phyloP scores from a whole-genome alignment of 768 basidiomycete genomes.

The Clathrus columnatus region DNA sequence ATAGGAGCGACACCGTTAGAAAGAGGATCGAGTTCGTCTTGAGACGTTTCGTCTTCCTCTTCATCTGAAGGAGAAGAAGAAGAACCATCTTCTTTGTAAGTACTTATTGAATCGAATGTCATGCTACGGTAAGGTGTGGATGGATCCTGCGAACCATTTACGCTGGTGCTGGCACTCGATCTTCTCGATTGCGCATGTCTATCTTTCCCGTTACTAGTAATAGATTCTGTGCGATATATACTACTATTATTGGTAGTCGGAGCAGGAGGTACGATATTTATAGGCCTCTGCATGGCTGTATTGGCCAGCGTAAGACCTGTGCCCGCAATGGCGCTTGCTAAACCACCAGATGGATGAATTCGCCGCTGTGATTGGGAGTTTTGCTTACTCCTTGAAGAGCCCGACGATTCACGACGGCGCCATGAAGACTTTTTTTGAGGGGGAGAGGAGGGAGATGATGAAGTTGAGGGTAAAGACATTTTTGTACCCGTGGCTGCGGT shows the following conservation, averaged over 20 bases:
- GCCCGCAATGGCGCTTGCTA: conserved; percentile 61
- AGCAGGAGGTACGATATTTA: conserved; percentile 14
- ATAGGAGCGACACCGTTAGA: conserved; percentile 78
- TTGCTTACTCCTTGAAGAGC: neutral
- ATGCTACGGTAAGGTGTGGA: neutral
- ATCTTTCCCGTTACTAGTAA: neutral
- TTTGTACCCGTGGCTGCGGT: neutral
- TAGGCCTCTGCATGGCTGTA: conserved; percentile 1
- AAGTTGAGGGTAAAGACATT: neutral
- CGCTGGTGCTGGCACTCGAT: neutral
- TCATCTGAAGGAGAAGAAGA: conserved; percentile 11
- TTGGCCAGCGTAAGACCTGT: conserved; percentile 56
- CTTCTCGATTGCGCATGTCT: conserved; percentile 4
- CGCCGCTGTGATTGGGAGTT: neutral
- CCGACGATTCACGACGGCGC: conserved; percentile 4
- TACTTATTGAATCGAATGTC: neutral
- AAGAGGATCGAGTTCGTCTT: conserved; percentile 29
- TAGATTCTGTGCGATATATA: neutral
- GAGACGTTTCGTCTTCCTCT: conserved; percentile 20
- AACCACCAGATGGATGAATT: conserved; percentile 23
- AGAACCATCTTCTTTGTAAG: neutral
- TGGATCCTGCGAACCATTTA: neutral
- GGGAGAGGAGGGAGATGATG: neutral
- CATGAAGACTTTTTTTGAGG: conserved; percentile 4
- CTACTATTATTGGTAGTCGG: neutral